A percentile compares a stretch with the other conserved stretches of the same genome.
phyloP scores from a whole-genome alignment of 2,329 filamentous ascomycete genomes.

The Verticillium nubilum region DNA sequence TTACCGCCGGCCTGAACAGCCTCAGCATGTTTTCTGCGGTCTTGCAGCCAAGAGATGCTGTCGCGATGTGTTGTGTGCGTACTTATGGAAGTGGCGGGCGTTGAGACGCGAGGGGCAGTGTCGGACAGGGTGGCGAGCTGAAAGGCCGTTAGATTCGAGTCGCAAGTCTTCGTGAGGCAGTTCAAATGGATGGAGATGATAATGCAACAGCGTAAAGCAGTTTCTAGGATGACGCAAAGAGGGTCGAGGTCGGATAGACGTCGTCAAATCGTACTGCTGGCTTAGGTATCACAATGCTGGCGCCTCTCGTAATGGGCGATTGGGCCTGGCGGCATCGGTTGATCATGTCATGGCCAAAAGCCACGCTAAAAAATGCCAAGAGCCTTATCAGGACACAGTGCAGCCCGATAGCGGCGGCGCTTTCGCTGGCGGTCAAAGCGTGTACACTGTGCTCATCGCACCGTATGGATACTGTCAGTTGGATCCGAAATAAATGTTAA shows the following conservation, averaged over 20 bases:
- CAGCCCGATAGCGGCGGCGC: neutral
- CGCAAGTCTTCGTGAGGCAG: neutral
- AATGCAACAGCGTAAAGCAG: neutral
- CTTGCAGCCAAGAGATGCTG: neutral
- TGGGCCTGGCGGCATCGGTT: neutral
- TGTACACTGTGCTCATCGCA: neutral
- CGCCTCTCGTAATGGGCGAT: neutral
- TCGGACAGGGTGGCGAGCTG: neutral
- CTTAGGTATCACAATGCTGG: neutral
- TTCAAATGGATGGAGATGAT: no score
- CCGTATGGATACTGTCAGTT: no score
- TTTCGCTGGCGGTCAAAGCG: neutral
- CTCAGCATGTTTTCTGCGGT: neutral
- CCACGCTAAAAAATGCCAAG: neutral
- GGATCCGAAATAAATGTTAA: no score
- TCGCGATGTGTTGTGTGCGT: neutral
- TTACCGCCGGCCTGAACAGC: constrained; percentile 7
- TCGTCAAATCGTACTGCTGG: neutral
- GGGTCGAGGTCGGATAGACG: neutral
- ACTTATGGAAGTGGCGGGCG: neutral
- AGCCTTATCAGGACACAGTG: neutral
- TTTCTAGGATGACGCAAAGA: neutral
- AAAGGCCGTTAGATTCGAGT: neutral
- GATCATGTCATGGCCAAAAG: neutral
- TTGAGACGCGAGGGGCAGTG: neutral